phyloP scores from a whole-genome alignment of 2,329 filamentous ascomycete species.

The Helminthosporium solani region DNA sequence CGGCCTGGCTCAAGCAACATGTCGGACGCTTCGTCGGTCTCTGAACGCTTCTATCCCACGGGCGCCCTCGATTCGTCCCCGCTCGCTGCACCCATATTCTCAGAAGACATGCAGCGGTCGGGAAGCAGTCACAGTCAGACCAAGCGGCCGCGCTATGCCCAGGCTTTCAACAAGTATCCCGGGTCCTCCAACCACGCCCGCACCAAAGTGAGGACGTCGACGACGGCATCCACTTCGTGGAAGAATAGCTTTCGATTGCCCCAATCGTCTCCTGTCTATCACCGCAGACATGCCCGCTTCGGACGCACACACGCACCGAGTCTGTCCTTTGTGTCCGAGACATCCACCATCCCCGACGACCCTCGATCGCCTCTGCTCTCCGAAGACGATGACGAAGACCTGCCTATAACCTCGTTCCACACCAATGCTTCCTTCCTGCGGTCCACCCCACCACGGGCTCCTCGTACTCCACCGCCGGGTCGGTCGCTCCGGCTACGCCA shows the following conservation, averaged over 20 bases:
- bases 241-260: slow-evolving; percentile 74
- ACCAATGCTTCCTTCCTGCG: slow-evolving; percentile 59
- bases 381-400: slow-evolving; percentile 80
- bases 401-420: slow-evolving; percentile 74
- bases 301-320: slow-evolving; percentile 67
- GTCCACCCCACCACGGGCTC: slow-evolving; percentile 72
- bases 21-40: slow-evolving; percentile 83
- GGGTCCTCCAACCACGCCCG: slow-evolving; percentile 63
- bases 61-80: slow-evolving; percentile 78
- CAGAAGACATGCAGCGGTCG: slow-evolving; percentile 67
- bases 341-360: slow-evolving; percentile 66
- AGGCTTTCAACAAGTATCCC: slow-evolving; percentile 34
- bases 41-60: slow-evolving; percentile 70
- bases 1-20: slow-evolving; percentile 65
- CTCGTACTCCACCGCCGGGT: slow-evolving; percentile 43
- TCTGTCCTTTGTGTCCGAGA: slow-evolving; percentile 75
- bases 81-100: slow-evolving; percentile 79
- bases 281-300: slow-evolving; percentile 72
- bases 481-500: slow-evolving; percentile 44
- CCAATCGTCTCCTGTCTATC: slow-evolving; percentile 84
- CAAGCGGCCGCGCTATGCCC: slow-evolving; percentile 40
- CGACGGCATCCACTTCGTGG: slow-evolving; percentile 64
- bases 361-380: slow-evolving; percentile 59
- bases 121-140: slow-evolving; percentile 55
- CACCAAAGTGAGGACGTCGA: slow-evolving; percentile 63